Percentiles rank a stretch among this genome's conserved stretches.
Conservation (phyloP, 2,329 filamentous ascomycete species). For the Amauroascus verrucosus region DNA sequence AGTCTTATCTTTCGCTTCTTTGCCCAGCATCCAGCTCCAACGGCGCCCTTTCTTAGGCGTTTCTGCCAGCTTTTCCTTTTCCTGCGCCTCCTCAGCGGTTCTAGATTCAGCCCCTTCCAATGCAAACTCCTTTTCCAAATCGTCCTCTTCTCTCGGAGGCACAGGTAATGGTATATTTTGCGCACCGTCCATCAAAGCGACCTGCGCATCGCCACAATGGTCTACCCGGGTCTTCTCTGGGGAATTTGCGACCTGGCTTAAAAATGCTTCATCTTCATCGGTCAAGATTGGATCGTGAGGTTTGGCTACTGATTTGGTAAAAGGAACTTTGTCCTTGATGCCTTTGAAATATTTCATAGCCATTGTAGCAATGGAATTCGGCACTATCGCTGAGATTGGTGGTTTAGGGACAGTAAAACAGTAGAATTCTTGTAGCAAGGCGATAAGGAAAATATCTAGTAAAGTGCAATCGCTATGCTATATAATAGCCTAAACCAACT, state of each 20-base stretch:
- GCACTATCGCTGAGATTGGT: no score
- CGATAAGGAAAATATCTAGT: no score
- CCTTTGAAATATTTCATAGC: slow-evolving; percentile 37
- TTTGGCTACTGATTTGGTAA: slow-evolving; percentile 23
- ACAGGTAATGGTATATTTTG: slow-evolving; percentile 42
- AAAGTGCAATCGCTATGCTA: no score
- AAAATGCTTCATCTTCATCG: slow-evolving; percentile 51
- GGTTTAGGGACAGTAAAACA: no score
- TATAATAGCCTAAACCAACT: no score
- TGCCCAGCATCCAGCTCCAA: slow-evolving; percentile 36
- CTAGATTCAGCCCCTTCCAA: slow-evolving; percentile 19
- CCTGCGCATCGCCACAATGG: slow-evolving; percentile 35
- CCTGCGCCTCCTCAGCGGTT: slow-evolving; percentile 29
- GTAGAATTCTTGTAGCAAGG: no score
- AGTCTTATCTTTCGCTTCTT: slow-evolving; percentile 19
- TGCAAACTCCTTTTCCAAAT: slow-evolving; percentile 18
- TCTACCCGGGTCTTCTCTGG: slow-evolving; percentile 6
- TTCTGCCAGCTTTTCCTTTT: slow-evolving; percentile 18
- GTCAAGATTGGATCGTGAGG: slow-evolving; percentile 42
- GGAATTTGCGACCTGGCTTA: slow-evolving; percentile 37
- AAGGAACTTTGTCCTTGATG: slow-evolving; percentile 32
- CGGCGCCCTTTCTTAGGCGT: slow-evolving; percentile 22
- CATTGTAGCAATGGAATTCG: slow-evolving; percentile 1
- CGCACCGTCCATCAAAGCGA: slow-evolving; percentile 37
- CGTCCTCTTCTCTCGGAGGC: slow-evolving; percentile 38